A percentile compares a stretch with the other conserved stretches of the same genome.
Evolutionary conservation across 768 basidiomycete genomes (phyloP).

Genomic region (Tylopilus intermedius): DNA sequence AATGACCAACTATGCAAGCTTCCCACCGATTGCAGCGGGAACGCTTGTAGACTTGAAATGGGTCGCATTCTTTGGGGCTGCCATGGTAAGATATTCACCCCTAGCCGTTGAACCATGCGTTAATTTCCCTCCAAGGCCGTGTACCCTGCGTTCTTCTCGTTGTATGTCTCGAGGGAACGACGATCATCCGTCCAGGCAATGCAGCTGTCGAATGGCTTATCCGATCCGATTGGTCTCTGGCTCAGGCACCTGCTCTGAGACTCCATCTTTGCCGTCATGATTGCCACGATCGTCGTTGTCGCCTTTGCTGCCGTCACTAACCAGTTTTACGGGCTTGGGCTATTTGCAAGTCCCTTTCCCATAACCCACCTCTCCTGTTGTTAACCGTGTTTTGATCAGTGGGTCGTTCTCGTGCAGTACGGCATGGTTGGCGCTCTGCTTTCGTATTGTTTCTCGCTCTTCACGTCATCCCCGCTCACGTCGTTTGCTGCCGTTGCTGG

Average conservation of each 20-base stretch:
- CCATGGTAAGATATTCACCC: slow-evolving; percentile 47
- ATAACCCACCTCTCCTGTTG: no score
- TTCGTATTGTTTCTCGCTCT: slow-evolving; percentile 59
- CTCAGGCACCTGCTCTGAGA: slow-evolving; percentile 78
- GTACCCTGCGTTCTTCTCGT: slow-evolving; percentile 75
- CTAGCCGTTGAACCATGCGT: neutral
- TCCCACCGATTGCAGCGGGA: slow-evolving; percentile 53
- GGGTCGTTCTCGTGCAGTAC: slow-evolving; percentile 67
- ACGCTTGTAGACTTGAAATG: slow-evolving; percentile 65
- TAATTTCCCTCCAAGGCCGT: slow-evolving; percentile 43
- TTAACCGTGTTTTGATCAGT: slow-evolving; percentile 36
- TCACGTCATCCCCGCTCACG: slow-evolving; percentile 60
- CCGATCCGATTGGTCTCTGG: slow-evolving; percentile 68
- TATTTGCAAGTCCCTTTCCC: slow-evolving; percentile 43
- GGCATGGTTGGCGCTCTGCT: slow-evolving; percentile 65
- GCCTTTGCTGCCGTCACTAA: slow-evolving; percentile 52
- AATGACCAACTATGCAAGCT: slow-evolving; percentile 48
- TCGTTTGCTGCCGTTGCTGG: slow-evolving; percentile 71
- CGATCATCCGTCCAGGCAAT: slow-evolving; percentile 70
- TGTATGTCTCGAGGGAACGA: slow-evolving; percentile 73
- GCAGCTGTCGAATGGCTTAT: slow-evolving; percentile 74
- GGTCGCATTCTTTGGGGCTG: slow-evolving; percentile 68
- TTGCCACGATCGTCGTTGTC: slow-evolving; percentile 60
- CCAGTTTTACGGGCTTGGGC: slow-evolving; percentile 66
- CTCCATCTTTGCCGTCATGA: slow-evolving; percentile 50